A percentile compares a stretch with the other conserved stretches of the same genome.
These are phyloP conservation scores for Candida sp. DNA, from an alignment of 1,139 yeast species.

Conservation along the genomic window DNA sequence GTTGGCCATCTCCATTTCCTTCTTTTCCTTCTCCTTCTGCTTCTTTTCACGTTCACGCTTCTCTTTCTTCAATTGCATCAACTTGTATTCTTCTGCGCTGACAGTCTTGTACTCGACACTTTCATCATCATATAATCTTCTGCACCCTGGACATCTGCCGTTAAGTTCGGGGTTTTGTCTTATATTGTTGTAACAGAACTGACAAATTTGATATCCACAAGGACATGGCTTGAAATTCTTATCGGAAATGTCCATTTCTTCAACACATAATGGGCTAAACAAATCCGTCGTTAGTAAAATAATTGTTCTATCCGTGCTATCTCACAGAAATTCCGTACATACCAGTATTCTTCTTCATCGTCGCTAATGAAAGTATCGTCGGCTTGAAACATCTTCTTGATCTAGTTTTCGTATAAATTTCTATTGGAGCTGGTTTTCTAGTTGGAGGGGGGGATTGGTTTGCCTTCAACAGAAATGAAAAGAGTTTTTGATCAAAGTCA, in stretches of 20 bases:
- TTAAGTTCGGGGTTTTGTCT: slow-evolving; percentile 94
- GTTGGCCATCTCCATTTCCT: slow-evolving; percentile 87
- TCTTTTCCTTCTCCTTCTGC: slow-evolving; percentile 89
- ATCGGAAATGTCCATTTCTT: slow-evolving; percentile 96
- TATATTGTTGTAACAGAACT: slow-evolving; percentile 96
- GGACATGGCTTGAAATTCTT: slow-evolving; percentile 99
- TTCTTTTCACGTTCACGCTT: slow-evolving; percentile 86
- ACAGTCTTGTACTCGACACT: slow-evolving; percentile 86
- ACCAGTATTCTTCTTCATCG: slow-evolving; percentile 81
- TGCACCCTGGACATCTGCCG: slow-evolving; percentile 98
- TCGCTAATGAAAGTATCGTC: slow-evolving; percentile 69
- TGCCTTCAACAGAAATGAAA: slow-evolving; percentile 3
- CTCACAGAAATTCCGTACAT: slow-evolving; percentile 23
- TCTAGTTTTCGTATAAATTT: neutral
- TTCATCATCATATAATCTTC: slow-evolving; percentile 93
- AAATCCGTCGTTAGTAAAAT: slow-evolving; percentile 22
- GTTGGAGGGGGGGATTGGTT: neutral
- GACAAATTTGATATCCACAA: slow-evolving; percentile 98
- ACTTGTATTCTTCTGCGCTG: slow-evolving; percentile 82
- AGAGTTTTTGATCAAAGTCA: slow-evolving; percentile 1
- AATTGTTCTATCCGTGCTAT: neutral
- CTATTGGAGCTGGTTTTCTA: neutral
- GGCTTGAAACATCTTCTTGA: slow-evolving; percentile 16
- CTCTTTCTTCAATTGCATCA: slow-evolving; percentile 80
- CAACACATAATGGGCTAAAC: slow-evolving; percentile 87